Base-by-base conservation (phyloP, 2,329 filamentous ascomycete genomes). In the Fusarium sp. region DNA sequence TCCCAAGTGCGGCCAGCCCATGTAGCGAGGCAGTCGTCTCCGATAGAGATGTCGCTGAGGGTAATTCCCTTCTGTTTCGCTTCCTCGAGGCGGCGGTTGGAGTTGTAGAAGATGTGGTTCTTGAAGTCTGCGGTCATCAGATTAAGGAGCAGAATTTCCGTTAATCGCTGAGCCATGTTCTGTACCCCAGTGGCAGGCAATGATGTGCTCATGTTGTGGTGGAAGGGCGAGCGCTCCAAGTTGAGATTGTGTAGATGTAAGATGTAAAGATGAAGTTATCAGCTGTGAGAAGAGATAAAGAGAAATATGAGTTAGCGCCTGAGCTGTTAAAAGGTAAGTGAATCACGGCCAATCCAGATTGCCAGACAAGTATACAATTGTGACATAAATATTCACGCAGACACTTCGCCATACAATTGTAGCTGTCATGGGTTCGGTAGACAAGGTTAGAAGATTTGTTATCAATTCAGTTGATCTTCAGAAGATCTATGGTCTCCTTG, bases 1-100 rank as follows among this genome's bases (percentile, higher is more conserved):
- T 80, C 77, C 78, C 78, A 81, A 2, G 49, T 55, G 19, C 63
- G 57, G 11, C 55, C 62, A 3, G 64, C 29, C 80, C 80, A 82
- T 6, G 71, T 64, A 1, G 78, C 78, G 5, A 81, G 69, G 10
- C 80, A 80, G 31, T 82, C 76, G 1, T 73, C 57, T 5, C 73
- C 79, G 7, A 81, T 73, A 31, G 38, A 56, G 10, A 82, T 60
- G 1, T 77, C 69, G 3, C 44, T 33, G 1, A 81, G 54, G 3
- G 15, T 5, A 3, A 73, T 27, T 7, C 73, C 73, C 1, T 66
- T 59, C 3, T 23, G 19, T 15, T 59, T 65, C 4, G 80, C 80
- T 23, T 66, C 38, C 4, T 73, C 59, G 0, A 82, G 69, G 19
- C 75, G 76, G 0, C 29, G n/a, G 25, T 78, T 79, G 0, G 76